These are phyloP conservation scores for Fomitopsis palustris DNA, from an alignment of 1,284 basidiomycete species.

Conservation along the genomic window DNA sequence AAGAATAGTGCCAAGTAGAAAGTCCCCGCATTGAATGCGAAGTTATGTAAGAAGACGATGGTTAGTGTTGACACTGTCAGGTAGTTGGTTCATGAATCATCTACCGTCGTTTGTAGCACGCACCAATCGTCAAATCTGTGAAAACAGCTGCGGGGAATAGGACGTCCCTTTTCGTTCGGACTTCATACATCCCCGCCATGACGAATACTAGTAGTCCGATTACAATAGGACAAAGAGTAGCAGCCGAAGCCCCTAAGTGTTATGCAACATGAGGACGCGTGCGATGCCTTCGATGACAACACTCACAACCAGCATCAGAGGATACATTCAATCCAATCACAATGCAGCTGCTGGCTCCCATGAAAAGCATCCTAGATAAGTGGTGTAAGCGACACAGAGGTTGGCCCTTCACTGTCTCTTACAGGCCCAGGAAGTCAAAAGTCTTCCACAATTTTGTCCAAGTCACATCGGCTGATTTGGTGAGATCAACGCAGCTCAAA, in stretches of 20 bases:
- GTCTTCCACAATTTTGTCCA: conserved; percentile 49
- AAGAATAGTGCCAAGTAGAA: conserved; percentile 79
- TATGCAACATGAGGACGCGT: conserved; percentile 6
- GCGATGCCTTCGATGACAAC: neutral
- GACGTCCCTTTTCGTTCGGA: conserved; percentile 58
- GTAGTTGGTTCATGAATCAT: conserved; percentile 4
- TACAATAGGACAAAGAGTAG: conserved; percentile 58
- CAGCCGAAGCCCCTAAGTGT: conserved; percentile 52
- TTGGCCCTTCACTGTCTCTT: conserved; percentile 27
- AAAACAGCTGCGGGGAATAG: conserved; percentile 68
- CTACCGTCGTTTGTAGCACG: neutral
- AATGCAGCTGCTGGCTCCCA: conserved; percentile 68
- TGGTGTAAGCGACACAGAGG: neutral
- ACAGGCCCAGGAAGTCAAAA: conserved; percentile 78
- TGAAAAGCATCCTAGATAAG: conserved; percentile 58
- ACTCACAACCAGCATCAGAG: conserved; percentile 62
- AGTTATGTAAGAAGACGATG: conserved; percentile 73
- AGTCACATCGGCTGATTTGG: conserved; percentile 42
- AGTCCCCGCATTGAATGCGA: conserved; percentile 77
- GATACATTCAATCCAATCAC: conserved; percentile 78
- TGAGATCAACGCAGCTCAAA: conserved; percentile 52
- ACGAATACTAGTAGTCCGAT: conserved; percentile 51
- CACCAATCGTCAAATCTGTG: conserved; percentile 55
- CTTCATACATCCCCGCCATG: conserved; percentile 62
- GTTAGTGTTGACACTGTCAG: conserved; percentile 57